phyloP scores from a whole-genome alignment of 345 rosid species.

The Psidium guajava region DNA sequence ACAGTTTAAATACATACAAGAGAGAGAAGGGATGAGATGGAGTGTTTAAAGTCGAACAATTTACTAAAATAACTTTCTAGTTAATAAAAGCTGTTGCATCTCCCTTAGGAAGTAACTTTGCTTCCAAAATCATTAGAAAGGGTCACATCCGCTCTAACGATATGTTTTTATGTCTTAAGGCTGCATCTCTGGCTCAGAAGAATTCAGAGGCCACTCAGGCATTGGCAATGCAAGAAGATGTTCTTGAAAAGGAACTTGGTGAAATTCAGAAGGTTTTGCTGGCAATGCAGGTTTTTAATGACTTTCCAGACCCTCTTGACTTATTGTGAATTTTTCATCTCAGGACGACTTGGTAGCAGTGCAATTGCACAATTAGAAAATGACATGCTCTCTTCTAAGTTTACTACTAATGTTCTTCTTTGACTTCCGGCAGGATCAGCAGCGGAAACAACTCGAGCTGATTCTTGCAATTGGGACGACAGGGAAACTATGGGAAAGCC shows the following conservation, averaged over 20 bases:
- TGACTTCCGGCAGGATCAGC: conserved; percentile 63
- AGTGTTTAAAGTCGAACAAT: background rate
- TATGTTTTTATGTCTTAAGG: conserved; percentile 22
- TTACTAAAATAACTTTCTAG: background rate
- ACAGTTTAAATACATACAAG: background rate
- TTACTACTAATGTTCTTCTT: background rate
- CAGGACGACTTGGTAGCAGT: background rate
- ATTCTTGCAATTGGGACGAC: conserved; percentile 67
- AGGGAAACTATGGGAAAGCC: conserved; percentile 47
- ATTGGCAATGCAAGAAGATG: conserved; percentile 66
- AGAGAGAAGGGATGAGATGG: background rate
- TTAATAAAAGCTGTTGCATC: background rate
- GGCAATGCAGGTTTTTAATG: conserved; percentile 74
- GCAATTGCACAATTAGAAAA: background rate
- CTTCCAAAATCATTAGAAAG: background rate
- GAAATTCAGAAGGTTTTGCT: conserved; percentile 87
- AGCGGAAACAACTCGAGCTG: conserved; percentile 76
- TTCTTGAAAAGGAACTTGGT: conserved; percentile 82
- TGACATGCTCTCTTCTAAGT: background rate
- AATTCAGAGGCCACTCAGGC: conserved; percentile 88
- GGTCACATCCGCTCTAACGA: background rate
- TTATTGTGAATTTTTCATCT: background rate
- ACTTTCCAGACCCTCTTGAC: background rate
- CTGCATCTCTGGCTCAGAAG: conserved; percentile 94
- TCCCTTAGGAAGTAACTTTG: background rate